Base-by-base conservation (phyloP, 1,284 basidiomycete genomes). In the Agroathelia rolfsii region DNA sequence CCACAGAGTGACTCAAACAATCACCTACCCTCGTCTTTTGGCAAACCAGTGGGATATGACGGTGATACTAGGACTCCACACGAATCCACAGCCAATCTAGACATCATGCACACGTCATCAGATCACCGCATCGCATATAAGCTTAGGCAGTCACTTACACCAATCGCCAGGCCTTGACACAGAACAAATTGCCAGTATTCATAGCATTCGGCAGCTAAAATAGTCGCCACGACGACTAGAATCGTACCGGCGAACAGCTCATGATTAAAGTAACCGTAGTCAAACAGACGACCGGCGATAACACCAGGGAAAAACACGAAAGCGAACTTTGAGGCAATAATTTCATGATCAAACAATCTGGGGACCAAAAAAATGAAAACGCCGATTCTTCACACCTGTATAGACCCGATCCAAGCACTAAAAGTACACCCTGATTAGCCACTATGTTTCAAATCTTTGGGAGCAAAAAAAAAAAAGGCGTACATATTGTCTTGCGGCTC, bases 371-470 rank as follows among this genome's bases (percentile, higher is more conserved):
- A 18, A 9, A 7, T 11, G 17, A 25, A 24, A 34, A 6, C 10
- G 12, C 7, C 10, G 13, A 23, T 14, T 2, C 29, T 6, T 21
- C 51, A 12, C 31, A 66, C 73, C 54, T 83, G 76, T 35, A 80
- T 57, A 0, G 79, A 80, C 3, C 80, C 80, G 36, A 84, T 81
- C 81, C 80, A 84, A 11, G 78, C 68, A 27, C 76, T 80, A 36
- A 3, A 10, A 30, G 10, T 3, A 11, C n/a, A n/a, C n/a, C n/a
- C n/a, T n/a, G 17, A 11, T 19, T 23, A 24, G 27, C 14, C 9
- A 10, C 24, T 26, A 25, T 21, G 22, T 28, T n/a, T n/a, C n/a
- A n/a, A n/a, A n/a, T n/a, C n/a, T n/a, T n/a, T n/a, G n/a, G 13
- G 12, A 24, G 22, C 24, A 8, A 21, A 11, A 22, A 20, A 12